These are phyloP conservation scores for Blastocystis sp. DNA, from an alignment of 352 stramenopile species.

Conservation along the genomic window DNA sequence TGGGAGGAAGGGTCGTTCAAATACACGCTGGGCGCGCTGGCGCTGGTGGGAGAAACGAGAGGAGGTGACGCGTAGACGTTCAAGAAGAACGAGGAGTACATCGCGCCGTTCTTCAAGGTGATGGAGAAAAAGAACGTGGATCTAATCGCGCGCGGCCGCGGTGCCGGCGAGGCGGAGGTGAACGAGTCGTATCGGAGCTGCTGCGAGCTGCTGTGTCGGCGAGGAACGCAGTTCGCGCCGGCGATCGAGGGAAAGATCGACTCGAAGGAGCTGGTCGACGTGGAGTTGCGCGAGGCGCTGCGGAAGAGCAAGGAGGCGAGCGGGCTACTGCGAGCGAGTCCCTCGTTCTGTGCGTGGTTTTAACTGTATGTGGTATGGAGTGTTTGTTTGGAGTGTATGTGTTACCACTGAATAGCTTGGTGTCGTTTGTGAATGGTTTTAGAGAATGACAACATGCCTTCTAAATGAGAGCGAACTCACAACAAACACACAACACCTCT, in stretches of 20 bases:
- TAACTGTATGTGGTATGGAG: neutral
- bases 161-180: neutral
- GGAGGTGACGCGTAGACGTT: constrained; percentile 7
- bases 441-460: too few species aligned
- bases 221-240: neutral
- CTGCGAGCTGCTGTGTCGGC: neutral
- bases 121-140: neutral
- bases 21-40: neutral
- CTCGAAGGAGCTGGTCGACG: neutral
- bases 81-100: constrained; percentile 27
- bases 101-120: neutral
- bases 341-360: constrained; percentile 31
- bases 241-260: neutral
- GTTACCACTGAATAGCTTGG: neutral
- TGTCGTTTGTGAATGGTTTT: neutral
- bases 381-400: neutral
- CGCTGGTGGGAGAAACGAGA: neutral
- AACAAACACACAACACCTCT: too few species aligned
- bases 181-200: neutral
- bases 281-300: neutral
- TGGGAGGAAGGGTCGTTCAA: constrained; percentile 21
- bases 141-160: neutral
- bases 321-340: neutral
- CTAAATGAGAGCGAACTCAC: too few species aligned
- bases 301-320: neutral